Evolutionary conservation across 2,329 filamentous ascomycete genomes (phyloP), one percentile per base, ranked within the genome.

Genomic region (Ophiostoma perfectum): DNA sequence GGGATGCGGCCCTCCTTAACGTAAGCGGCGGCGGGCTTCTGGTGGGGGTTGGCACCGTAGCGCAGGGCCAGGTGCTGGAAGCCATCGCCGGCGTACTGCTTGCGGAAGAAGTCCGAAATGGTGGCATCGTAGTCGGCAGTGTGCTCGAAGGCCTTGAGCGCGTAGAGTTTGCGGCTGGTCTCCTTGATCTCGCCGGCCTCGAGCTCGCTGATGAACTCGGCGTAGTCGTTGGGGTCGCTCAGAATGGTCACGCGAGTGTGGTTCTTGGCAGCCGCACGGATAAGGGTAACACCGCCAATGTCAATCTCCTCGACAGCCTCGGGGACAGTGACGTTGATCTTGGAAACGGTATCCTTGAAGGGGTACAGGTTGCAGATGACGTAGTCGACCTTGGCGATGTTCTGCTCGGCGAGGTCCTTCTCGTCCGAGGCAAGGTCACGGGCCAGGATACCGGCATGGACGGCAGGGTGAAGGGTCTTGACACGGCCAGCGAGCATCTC

Each of bases 301-400:
- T 99, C 95, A 75, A 99, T 96, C 83, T 99, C 95, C 82, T 99
- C 95, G 52, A 99, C 94, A 66, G 95, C 95, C 81, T 99, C 94
- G 66, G 92, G 88, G 72, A 99, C 91, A 71, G 94, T 98, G 75
- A 99, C 95, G 76, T 97, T 96, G 82, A 96, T 88, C 85, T 97
- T 96, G 75, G 93, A 90, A 74, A 99, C 89, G 44, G 95, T 99
- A 78, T 98, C 93, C 83, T 97, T 97, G 88, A 99, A 99, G 12
- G 95, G 95, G 80, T 99, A 98, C 68, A 99, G 86, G 82, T 99
- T 99, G 89, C 95, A 98, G 78, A 99, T 90, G 74, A 97, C 92
- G 75, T 90, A 96, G 85, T 96, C 92, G 70, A 97, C 92, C 82
- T 96, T 96, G 82, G 91, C 86, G 78, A 97, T 97, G 81, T 93